These are phyloP conservation scores for Vitis hybrid DNA, from an alignment of 177 flowering plant species.

Conservation along the genomic window DNA sequence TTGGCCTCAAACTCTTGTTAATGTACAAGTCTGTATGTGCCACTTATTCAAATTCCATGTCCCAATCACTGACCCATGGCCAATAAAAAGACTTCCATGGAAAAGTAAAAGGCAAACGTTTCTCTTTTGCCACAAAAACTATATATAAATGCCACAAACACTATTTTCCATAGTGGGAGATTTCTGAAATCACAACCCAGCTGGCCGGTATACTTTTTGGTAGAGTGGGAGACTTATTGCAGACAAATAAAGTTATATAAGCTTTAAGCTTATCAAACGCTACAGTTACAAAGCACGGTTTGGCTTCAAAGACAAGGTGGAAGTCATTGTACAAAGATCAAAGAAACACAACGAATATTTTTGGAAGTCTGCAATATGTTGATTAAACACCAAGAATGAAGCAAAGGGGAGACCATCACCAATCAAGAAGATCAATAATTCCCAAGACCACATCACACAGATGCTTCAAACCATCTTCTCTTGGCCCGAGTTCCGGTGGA, in stretches of 20 bases:
- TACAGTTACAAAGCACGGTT: too few relatives aligned
- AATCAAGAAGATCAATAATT: slow-evolving; percentile 42
- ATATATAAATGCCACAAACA: too few relatives aligned
- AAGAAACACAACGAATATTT: not conserved
- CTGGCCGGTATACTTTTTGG: not conserved
- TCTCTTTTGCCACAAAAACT: too few relatives aligned
- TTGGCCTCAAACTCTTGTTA: too few relatives aligned
- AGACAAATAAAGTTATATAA: too few relatives aligned
- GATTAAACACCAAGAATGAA: not conserved
- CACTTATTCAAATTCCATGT: too few relatives aligned
- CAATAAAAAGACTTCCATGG: too few relatives aligned
- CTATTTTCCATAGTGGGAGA: not conserved
- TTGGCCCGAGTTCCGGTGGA: slow-evolving; percentile 40
- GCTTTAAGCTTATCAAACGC: too few relatives aligned
- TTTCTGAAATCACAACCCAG: not conserved
- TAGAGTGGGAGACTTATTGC: too few relatives aligned
- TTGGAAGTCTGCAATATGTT: not conserved
- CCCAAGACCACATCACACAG: slow-evolving; percentile 59
- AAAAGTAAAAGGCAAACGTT: too few relatives aligned
- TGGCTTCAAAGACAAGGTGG: not conserved
- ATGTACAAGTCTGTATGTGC: too few relatives aligned
- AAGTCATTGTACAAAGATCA: not conserved
- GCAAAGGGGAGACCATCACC: not conserved
- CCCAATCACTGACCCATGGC: too few relatives aligned
- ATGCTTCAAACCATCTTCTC: slow-evolving; percentile 49